Conservation (phyloP, 2,329 filamentous ascomycete genomes). For the Aspergillus persii region DNA sequence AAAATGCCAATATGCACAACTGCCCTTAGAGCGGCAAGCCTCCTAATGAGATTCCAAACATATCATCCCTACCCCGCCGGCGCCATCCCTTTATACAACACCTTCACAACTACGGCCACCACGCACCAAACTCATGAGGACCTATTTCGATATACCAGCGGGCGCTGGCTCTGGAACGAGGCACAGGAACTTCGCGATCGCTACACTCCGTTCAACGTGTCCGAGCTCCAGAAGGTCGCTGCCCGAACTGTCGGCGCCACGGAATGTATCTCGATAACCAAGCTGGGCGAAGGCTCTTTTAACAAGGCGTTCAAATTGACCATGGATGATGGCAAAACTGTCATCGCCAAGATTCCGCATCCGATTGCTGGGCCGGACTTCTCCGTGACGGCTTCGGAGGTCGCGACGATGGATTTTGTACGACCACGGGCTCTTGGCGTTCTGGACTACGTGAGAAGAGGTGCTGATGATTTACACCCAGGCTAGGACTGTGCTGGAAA, state of each 20-base stretch:
- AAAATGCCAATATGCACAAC: too few relatives aligned
- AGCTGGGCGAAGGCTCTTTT: conserved; percentile 35
- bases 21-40: too few relatives aligned
- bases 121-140: neutral
- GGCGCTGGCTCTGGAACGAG: conserved; percentile 38
- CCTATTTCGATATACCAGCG: conserved; percentile 33
- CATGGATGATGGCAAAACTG: conserved; percentile 21
- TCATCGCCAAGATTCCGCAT: conserved; percentile 27
- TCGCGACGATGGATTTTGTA: conserved; percentile 33
- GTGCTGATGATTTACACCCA: neutral
- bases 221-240: conserved; percentile 32
- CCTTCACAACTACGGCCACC: too few relatives aligned
- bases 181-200: conserved; percentile 31
- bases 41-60: neutral
- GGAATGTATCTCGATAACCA: conserved; percentile 35
- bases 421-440: conserved; percentile 9
- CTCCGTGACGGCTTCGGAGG: conserved; percentile 35
- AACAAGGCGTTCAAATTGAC: conserved; percentile 26
- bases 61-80: too few relatives aligned
- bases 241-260: conserved; percentile 26
- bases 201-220: conserved; percentile 35
- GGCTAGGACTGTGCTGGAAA: conserved; percentile 15
- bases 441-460: too few relatives aligned
- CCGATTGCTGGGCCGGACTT: conserved; percentile 22
- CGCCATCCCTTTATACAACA: neutral